Percentiles rank a stretch among this genome's conserved stretches.
phyloP scores from a whole-genome alignment of 2,329 filamentous ascomycete species.

The Verticillium zaregamsianum region DNA sequence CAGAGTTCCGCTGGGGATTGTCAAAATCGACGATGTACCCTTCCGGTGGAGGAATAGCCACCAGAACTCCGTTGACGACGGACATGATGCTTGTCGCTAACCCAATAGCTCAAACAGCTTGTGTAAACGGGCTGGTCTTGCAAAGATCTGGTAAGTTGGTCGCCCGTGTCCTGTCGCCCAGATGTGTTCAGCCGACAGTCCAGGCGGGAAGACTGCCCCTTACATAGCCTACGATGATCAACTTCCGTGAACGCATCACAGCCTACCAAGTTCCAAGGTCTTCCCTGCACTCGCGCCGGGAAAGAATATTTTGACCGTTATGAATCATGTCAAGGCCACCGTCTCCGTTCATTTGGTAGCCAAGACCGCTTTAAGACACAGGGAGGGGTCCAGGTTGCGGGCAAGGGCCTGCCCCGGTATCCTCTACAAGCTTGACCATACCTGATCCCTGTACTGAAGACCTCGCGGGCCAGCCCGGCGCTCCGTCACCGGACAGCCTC shows the following conservation, averaged over 20 bases:
- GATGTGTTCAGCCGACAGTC: too few relatives aligned
- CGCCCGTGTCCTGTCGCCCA: too few relatives aligned
- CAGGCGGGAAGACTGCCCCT: too few relatives aligned
- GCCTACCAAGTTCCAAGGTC: too few relatives aligned
- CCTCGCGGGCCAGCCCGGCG: neutral
- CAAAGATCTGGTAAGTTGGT: neutral
- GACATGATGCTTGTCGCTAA: neutral
- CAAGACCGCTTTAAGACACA: too few relatives aligned
- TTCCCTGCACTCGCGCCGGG: too few relatives aligned
- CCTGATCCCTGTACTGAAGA: neutral
- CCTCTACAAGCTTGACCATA: neutral
- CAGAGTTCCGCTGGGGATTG: conserved; percentile 16
- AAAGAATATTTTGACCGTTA: neutral
- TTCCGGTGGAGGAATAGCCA: conserved; percentile 17
- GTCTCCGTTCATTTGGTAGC: neutral
- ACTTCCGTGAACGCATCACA: too few relatives aligned
- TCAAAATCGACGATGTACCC: conserved; percentile 23
- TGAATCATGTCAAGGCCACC: neutral
- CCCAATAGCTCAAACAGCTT: neutral
- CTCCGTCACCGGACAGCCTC: neutral
- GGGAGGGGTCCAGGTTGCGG: too few relatives aligned
- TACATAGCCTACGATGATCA: too few relatives aligned
- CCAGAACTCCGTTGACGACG: conserved; percentile 4
- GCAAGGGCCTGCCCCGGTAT: neutral
- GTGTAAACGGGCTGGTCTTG: too few relatives aligned